Percentiles rank a stretch among this genome's conserved stretches.
Evolutionary conservation across 257 asterid species (phyloP).

Genomic region (Sherardia arvensis): DNA sequence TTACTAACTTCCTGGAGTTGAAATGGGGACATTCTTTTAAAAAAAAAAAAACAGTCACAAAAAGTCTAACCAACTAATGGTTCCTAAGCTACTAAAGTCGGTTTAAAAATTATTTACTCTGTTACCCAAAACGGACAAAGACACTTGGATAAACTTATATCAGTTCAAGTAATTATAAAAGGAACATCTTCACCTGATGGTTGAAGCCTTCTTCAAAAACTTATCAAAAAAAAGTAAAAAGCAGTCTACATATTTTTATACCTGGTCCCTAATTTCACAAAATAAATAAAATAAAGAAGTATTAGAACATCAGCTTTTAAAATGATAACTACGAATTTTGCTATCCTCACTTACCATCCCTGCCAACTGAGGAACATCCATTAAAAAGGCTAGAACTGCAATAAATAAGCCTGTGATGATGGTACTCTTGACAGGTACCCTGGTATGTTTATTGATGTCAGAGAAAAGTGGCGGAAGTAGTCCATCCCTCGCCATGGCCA

Average conservation of each 20-base stretch:
- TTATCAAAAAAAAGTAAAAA: background rate
- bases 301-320: background rate
- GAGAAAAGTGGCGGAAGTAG: slow-evolving; percentile 31
- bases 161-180: background rate
- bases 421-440: slow-evolving; percentile 34
- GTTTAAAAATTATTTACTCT: too few species aligned
- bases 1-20: background rate
- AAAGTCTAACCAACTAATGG: background rate
- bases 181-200: background rate
- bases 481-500: slow-evolving; percentile 43
- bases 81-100: background rate
- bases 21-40: too few species aligned
- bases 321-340: background rate
- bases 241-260: background rate
- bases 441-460: slow-evolving; percentile 27
- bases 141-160: background rate
- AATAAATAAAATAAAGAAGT: background rate
- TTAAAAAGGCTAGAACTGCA: slow-evolving; percentile 29
- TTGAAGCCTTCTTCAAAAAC: background rate
- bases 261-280: background rate
- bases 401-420: slow-evolving; percentile 24
- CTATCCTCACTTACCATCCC: slow-evolving; percentile 27
- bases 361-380: slow-evolving; percentile 35
- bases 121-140: background rate
- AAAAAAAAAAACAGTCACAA: too few species aligned